Conservation (phyloP, 192 early-diverging fungal genomes). For the Mortierella claussenii region DNA sequence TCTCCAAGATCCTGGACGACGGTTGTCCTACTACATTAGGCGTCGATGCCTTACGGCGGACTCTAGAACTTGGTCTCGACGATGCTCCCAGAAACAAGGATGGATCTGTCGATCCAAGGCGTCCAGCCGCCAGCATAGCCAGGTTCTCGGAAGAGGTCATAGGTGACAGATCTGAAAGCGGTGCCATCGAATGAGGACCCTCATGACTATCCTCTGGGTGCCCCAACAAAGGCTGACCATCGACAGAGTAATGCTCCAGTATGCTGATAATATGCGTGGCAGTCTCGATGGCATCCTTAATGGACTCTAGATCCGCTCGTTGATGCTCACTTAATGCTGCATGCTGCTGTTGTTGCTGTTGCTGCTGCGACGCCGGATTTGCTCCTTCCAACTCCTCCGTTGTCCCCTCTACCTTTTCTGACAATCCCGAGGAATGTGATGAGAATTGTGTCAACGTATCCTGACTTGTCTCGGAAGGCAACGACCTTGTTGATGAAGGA, state of each 20-base stretch:
- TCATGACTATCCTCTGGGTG: slow-evolving; percentile 39
- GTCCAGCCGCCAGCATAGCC: slow-evolving; percentile 30
- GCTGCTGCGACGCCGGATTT: background rate
- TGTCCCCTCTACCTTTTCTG: background rate
- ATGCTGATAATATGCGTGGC: slow-evolving; percentile 43
- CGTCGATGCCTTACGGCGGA: slow-evolving; percentile 37
- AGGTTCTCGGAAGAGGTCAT: slow-evolving; percentile 50
- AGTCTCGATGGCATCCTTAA: slow-evolving; percentile 50
- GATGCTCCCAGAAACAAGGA: slow-evolving; percentile 41
- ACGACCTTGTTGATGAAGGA: too few species aligned
- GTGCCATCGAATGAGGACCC: slow-evolving; percentile 22
- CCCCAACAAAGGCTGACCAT: slow-evolving; percentile 42
- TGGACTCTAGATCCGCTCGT: slow-evolving; percentile 33
- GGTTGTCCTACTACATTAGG: slow-evolving; percentile 13
- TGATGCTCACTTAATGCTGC: slow-evolving; percentile 24
- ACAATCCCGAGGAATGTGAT: slow-evolving; percentile 2
- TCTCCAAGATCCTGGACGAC: slow-evolving; percentile 28
- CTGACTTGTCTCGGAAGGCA: slow-evolving; percentile 9
- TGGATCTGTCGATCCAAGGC: slow-evolving; percentile 19
- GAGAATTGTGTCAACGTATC: slow-evolving; percentile 9
- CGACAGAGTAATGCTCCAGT: slow-evolving; percentile 47
- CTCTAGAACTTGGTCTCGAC: slow-evolving; percentile 24
- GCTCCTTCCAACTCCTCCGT: background rate
- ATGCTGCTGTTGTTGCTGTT: background rate
- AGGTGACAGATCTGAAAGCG: slow-evolving; percentile 38